These are phyloP conservation scores for Erythrophleum fordii DNA, from an alignment of 306 rosid genomes.

Conservation along the genomic window DNA sequence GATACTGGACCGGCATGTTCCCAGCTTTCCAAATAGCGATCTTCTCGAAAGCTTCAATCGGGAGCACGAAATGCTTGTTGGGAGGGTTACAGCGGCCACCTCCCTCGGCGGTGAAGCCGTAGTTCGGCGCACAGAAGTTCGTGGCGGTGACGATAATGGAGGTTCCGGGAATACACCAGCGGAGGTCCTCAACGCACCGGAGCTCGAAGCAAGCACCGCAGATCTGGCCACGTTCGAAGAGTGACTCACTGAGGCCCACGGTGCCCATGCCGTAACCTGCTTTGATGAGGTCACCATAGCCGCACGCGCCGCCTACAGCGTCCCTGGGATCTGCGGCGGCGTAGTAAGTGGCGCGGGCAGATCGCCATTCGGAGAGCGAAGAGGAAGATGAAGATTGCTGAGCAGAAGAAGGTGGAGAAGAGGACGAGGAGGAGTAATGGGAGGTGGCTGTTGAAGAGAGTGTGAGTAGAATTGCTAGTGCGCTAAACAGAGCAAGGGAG, in stretches of 20 bases:
- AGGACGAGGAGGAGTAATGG: conserved; percentile 54
- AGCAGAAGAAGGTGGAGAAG: neutral
- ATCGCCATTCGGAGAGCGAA: conserved; percentile 67
- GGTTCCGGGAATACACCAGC: conserved; percentile 92
- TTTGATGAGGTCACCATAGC: conserved; percentile 78
- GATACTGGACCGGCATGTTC: conserved; percentile 91
- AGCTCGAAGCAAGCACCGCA: conserved; percentile 95
- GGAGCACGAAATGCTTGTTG: conserved; percentile 83
- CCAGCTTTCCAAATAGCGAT: conserved; percentile 99
- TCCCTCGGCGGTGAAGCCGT: conserved; percentile 77
- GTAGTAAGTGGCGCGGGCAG: conserved; percentile 93
- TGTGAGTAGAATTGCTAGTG: conserved; percentile 36
- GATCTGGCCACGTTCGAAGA: conserved; percentile 94
- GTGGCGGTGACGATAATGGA: conserved; percentile 88
- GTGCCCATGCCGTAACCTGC: conserved; percentile 87
- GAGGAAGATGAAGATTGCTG: conserved; percentile 39
- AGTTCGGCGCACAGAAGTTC: conserved; percentile 91
- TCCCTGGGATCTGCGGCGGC: conserved; percentile 88
- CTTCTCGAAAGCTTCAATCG: conserved; percentile 94
- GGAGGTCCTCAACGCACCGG: conserved; percentile 78
- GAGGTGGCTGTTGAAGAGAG: conserved; percentile 50
- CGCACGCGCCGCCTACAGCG: conserved; percentile 90
- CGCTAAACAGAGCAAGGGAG: conserved; percentile 40
- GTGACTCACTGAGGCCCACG: conserved; percentile 78
- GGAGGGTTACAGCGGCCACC: conserved; percentile 96